A percentile compares a stretch with the other conserved stretches of the same genome.
Evolutionary conservation across 768 basidiomycete genomes (phyloP).

Genomic region (Stropharia rugosoannulata): DNA sequence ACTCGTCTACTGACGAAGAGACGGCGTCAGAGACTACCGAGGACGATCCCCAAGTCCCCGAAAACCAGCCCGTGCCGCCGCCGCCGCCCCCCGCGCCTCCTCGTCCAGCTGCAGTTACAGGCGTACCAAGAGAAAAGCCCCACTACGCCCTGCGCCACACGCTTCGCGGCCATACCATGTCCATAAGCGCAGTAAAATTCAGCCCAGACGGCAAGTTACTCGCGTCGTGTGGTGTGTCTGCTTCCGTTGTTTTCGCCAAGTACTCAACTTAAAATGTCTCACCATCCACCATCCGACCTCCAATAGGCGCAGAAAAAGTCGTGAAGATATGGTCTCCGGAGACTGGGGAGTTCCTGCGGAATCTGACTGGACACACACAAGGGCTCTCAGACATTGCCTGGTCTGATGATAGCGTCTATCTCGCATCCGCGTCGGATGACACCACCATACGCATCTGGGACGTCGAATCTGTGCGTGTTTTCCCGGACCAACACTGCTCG

Average conservation of each 20-base stretch:
- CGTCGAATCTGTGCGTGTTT: slow-evolving; percentile 65
- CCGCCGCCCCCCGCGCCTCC: slow-evolving; percentile 29
- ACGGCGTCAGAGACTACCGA: slow-evolving; percentile 83
- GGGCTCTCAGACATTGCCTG: slow-evolving; percentile 91
- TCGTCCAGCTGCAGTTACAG: slow-evolving; percentile 28
- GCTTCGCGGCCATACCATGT: slow-evolving; percentile 75
- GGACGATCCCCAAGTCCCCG: slow-evolving; percentile 78
- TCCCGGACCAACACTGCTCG: not conserved
- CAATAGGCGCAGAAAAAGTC: slow-evolving; percentile 67
- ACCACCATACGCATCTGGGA: slow-evolving; percentile 88
- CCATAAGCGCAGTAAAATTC: slow-evolving; percentile 89
- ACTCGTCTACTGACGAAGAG: slow-evolving; percentile 57
- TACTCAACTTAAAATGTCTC: slow-evolving; percentile 7
- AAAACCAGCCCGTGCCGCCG: slow-evolving; percentile 38
- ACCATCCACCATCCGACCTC: slow-evolving; percentile 7
- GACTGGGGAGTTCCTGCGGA: slow-evolving; percentile 74
- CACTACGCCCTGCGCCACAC: slow-evolving; percentile 69
- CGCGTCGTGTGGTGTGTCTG: slow-evolving; percentile 79
- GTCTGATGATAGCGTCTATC: slow-evolving; percentile 77
- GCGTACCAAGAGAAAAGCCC: slow-evolving; percentile 47
- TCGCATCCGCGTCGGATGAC: slow-evolving; percentile 94
- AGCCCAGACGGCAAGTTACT: slow-evolving; percentile 84
- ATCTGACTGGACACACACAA: slow-evolving; percentile 71
- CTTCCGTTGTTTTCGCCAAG: slow-evolving; percentile 5
- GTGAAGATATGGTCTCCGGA: slow-evolving; percentile 85